Conservation (phyloP, 331 rosid species). For the Cydonia oblonga region DNA sequence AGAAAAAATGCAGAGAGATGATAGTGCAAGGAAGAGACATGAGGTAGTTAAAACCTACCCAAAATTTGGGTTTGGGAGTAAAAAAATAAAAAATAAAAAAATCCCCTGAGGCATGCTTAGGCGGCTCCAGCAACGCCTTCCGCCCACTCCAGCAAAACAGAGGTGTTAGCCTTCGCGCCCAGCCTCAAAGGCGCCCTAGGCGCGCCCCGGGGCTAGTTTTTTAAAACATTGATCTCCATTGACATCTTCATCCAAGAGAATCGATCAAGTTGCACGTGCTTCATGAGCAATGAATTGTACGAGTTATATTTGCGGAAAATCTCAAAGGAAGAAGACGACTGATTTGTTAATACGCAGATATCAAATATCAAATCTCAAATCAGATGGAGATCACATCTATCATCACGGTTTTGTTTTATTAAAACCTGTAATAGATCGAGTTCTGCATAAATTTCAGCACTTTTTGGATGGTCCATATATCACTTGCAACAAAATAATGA, state of each 20-base stretch:
- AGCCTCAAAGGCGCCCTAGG: too few species aligned
- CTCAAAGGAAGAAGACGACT: background rate
- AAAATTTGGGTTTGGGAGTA: too few species aligned
- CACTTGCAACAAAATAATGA: slow-evolving; percentile 44
- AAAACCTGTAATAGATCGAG: slow-evolving; percentile 20
- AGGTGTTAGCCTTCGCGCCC: too few species aligned
- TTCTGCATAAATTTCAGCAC: slow-evolving; percentile 30
- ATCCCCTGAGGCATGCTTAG: too few species aligned
- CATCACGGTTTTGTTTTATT: background rate
- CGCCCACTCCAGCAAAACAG: too few species aligned
- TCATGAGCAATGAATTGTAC: background rate
- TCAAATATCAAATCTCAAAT: background rate
- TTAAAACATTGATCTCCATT: background rate
- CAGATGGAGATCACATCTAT: slow-evolving; percentile 9
- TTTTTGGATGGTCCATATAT: slow-evolving; percentile 26
- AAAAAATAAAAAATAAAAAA: too few species aligned
- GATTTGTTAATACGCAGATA: too few species aligned
- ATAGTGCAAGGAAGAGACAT: too few species aligned
- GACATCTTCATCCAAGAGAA: background rate
- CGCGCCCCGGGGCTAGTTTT: too few species aligned
- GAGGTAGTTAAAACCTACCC: too few species aligned
- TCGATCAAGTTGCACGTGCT: background rate
- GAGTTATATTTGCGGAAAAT: background rate
- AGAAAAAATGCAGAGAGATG: too few species aligned
- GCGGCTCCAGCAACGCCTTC: too few species aligned